Percentiles rank a stretch among this genome's conserved stretches.
Conservation (phyloP, 2,329 filamentous ascomycete genomes). For the Sporothrix humicola region DNA sequence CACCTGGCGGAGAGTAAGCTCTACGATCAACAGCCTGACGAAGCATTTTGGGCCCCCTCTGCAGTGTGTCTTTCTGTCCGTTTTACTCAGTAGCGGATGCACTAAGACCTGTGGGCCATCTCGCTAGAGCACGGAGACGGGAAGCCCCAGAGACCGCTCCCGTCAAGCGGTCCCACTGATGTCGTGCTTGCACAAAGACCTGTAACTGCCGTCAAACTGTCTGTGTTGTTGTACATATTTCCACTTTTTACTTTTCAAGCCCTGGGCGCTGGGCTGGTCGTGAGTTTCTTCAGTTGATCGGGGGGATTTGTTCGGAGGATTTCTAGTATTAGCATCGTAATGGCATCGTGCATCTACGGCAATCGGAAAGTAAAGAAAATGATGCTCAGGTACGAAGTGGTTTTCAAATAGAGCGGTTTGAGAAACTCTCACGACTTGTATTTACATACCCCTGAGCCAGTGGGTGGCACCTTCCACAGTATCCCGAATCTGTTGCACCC, state of each 20-base stretch:
- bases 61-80: neutral
- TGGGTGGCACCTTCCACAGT: too few relatives aligned
- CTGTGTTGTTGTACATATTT: neutral
- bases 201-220: too few relatives aligned
- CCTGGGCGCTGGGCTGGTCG: neutral
- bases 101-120: neutral
- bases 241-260: neutral
- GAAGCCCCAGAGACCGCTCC: neutral
- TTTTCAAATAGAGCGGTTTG: too few relatives aligned
- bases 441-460: too few relatives aligned
- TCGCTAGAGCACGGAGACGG: neutral
- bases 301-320: neutral
- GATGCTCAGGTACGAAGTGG: neutral
- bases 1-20: neutral
- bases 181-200: neutral
- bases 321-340: neutral
- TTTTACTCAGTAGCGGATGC: neutral
- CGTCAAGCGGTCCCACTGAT: neutral
- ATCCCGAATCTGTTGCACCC: too few relatives aligned
- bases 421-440: too few relatives aligned
- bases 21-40: neutral
- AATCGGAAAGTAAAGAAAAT: slow-evolving; percentile 6
- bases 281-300: neutral
- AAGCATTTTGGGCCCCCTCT: neutral
- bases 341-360: neutral